Evolutionary conservation across 2,329 filamentous ascomycete genomes (phyloP).

Genomic region (Orbilia quercus): DNA sequence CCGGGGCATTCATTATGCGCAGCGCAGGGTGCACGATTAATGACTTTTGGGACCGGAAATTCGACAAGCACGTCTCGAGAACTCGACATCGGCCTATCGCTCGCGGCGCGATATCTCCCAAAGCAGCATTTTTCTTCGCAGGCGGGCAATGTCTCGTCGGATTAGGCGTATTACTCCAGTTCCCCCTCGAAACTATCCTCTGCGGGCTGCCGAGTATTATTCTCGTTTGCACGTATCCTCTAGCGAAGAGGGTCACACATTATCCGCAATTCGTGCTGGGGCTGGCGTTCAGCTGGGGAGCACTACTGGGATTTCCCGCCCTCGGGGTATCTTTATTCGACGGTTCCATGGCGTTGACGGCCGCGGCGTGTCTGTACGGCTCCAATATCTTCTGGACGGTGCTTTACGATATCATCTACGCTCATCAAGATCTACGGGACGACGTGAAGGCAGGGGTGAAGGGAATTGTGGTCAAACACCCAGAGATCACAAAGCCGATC

Average conservation of each 20-base stretch:
- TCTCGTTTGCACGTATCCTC: slow-evolving; percentile 79
- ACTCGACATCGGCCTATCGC: slow-evolving; percentile 84
- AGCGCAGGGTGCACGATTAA: slow-evolving; percentile 90
- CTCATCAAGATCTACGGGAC: slow-evolving; percentile 89
- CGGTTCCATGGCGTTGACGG: slow-evolving; percentile 70
- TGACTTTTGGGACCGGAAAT: slow-evolving; percentile 87
- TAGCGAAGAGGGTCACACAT: slow-evolving; percentile 86
- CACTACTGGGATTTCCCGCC: slow-evolving; percentile 86
- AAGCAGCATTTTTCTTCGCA: slow-evolving; percentile 78
- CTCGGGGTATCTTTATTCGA: slow-evolving; percentile 79
- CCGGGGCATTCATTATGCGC: slow-evolving; percentile 84
- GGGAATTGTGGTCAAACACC: slow-evolving; percentile 83
- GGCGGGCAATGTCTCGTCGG: slow-evolving; percentile 79
- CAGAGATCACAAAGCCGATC: slow-evolving; percentile 79
- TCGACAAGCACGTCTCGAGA: slow-evolving; percentile 81
- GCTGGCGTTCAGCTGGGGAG: slow-evolving; percentile 87
- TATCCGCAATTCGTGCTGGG: slow-evolving; percentile 88
- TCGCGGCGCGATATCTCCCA: slow-evolving; percentile 78
- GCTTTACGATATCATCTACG: slow-evolving; percentile 92
- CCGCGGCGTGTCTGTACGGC: slow-evolving; percentile 76
- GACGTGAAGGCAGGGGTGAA: slow-evolving; percentile 89
- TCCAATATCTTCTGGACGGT: slow-evolving; percentile 88
- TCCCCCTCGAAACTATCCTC: slow-evolving; percentile 77
- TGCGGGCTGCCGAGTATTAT: slow-evolving; percentile 81
- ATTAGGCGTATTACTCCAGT: slow-evolving; percentile 78